Evolutionary conservation across 768 basidiomycete species (phyloP), one percentile per base, ranked within the genome.

Genomic region (Xerocomus potaroensis): DNA sequence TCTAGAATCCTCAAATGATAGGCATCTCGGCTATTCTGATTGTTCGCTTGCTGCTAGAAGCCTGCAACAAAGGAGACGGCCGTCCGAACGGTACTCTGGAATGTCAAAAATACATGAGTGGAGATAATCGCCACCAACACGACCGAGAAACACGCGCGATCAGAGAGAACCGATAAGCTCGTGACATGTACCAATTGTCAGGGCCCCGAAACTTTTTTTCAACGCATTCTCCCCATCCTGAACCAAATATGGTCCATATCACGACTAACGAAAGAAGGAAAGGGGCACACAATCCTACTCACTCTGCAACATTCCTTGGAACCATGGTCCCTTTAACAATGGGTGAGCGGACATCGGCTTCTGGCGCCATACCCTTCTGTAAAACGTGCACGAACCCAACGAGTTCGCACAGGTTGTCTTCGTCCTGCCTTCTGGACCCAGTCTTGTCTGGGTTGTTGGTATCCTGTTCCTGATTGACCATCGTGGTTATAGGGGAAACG

Each of bases 261-360:
- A 58, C 42, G 30, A 46, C 52, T 36, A 38, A 27, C 33, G 19
- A 41, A 5, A 42, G 34, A 34, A 18, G 24, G 9, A 30, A 4
- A 23, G 11, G 2, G 39, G 39, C 11, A 36, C n/a, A 18, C 18
- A 9, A 45, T 31, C 31, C 21, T 27, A 61, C 63, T 58, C 48
- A 65, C 64, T 51, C 54, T 40, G 43, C 22, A 8, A 39, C 34
- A 19, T 43, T 49, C 22, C 48, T 44, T 29, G 64, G 64, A 24
- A 67, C 8, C 47, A 56, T 51, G 4, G 55, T 50, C 11, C 63
- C 59, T 31, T 38, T 58, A 34, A 29, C 36, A 30, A 65, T 53
- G 14, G 64, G 65, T 34, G 64, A 65, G 36, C 64, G 64, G 35
- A 63, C 63, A 27, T 65, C 64, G 1, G 30, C 18, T 35, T 61